Conservation (phyloP, 2,329 filamentous ascomycete species). For the Sporothrix phasma region DNA sequence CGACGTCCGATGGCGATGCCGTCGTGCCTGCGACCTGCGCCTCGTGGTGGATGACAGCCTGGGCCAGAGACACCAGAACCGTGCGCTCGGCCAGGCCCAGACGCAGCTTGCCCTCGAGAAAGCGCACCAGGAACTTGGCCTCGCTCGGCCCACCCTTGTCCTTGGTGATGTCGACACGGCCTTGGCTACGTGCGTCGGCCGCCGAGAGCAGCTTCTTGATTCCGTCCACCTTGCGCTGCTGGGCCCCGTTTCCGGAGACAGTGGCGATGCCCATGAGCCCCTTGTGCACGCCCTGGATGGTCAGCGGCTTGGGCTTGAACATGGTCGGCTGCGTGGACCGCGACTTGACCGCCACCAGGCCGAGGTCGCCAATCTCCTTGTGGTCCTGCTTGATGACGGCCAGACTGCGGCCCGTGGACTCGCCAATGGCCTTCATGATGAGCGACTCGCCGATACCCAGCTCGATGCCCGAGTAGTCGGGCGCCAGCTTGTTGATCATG, state of each 20-base stretch:
- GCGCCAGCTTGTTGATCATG: constrained; percentile 97
- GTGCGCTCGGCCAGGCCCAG: constrained; percentile 88
- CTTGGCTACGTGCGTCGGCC: constrained; percentile 62
- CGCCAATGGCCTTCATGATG: constrained; percentile 97
- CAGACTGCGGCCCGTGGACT: constrained; percentile 80
- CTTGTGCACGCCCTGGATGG: constrained; percentile 76
- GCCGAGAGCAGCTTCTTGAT: constrained; percentile 97
- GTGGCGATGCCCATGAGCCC: constrained; percentile 83
- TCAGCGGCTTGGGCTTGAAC: constrained; percentile 93
- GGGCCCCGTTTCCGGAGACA: constrained; percentile 73
- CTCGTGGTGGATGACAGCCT: constrained; percentile 81
- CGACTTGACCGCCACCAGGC: constrained; percentile 90
- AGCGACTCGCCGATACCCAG: constrained; percentile 96
- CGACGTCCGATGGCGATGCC: constrained; percentile 66
- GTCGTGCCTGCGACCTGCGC: constrained; percentile 57
- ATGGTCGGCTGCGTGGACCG: constrained; percentile 92
- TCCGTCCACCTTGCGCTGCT: constrained; percentile 79
- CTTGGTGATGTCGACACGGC: constrained; percentile 80
- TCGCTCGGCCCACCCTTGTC: constrained; percentile 92
- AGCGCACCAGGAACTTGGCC: constrained; percentile 86
- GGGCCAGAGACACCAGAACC: constrained; percentile 78
- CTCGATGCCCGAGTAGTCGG: constrained; percentile 93
- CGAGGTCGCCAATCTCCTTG: constrained; percentile 90
- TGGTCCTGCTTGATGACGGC: constrained; percentile 91
- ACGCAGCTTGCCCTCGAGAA: constrained; percentile 86